Evolutionary conservation across 306 rosid species (phyloP), one percentile per base, ranked within the genome.

Genomic region (Dryas alaskensis): DNA sequence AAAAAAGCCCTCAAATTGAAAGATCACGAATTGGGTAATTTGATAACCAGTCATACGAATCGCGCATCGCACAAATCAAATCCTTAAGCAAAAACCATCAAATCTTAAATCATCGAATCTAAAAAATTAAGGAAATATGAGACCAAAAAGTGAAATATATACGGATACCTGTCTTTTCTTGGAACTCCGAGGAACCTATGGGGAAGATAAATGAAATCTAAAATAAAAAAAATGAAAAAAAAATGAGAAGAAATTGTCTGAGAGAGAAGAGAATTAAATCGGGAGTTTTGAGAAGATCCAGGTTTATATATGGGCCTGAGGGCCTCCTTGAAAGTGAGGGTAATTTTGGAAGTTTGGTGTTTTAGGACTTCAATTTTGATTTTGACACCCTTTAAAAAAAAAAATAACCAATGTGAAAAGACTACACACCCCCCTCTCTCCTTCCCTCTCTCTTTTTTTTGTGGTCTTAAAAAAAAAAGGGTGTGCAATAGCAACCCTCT

Each of bases 101-200:
- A 45, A 19, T 19, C 11, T 10, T 13, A 63, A 8, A 62, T 42
- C 68, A 63, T 63, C 10, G 17, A 43, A 55, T 25, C 54, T 8
- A 17, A n/a, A 39, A n/a, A 54, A 3, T 10, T 8, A 0, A 7
- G 16, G 40, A 7, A 62, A 0, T 13, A 46, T 19, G 19, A 31
- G 10, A 60, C 11, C 22, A 5, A 60, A 31, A 12, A 9, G 1
- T 2, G 0, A 11, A 22, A 13, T 7, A 44, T 4, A 11, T 6
- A 22, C 54, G 22, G 22, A 13, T 44, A 71, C 75, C 75, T 12
- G 75, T 11, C 5, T 57, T 11, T 12, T 61, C 40, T 71, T 57
- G 45, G 7, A 71, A 27, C 40, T 50, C 37, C n/a, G 73, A 11
- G n/a, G 39, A 40, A 11, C 10, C 46, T 60, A 37, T 27, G 45